Percentiles rank a stretch among this genome's conserved stretches.
Evolutionary conservation across 352 stramenopile species (phyloP).

Genomic region (Thraustotheca clavata): DNA sequence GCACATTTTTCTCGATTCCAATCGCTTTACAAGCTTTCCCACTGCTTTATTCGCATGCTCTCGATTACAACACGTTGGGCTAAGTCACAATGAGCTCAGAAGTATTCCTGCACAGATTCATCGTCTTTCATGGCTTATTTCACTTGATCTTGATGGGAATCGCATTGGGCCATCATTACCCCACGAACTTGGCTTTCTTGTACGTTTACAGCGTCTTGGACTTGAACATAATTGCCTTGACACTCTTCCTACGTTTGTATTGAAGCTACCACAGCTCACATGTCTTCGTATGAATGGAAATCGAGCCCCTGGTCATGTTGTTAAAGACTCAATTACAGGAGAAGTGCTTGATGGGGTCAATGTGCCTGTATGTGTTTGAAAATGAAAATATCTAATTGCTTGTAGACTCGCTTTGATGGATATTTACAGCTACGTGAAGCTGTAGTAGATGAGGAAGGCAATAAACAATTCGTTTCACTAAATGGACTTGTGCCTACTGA

Average conservation of each 20-base stretch:
- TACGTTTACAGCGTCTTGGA: conserved; percentile 44
- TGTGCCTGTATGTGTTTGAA: background rate
- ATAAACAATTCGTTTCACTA: background rate
- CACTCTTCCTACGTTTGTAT: conserved; percentile 23
- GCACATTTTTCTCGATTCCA: conserved; percentile 33
- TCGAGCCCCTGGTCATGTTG: conserved; percentile 9
- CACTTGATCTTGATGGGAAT: conserved; percentile 64
- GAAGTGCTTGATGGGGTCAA: conserved; percentile 12
- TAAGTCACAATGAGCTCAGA: conserved; percentile 50
- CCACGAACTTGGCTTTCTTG: conserved; percentile 31
- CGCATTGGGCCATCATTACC: conserved; percentile 33
- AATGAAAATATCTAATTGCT: background rate
- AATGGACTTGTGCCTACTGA: background rate
- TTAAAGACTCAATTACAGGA: conserved; percentile 15
- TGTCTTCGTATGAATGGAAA: conserved; percentile 52
- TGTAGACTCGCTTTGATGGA: conserved; percentile 14
- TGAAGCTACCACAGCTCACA: conserved; percentile 28
- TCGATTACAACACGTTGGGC: conserved; percentile 42
- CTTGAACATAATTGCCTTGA: conserved; percentile 48
- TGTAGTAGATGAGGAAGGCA: background rate
- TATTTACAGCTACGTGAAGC: conserved; percentile 17
- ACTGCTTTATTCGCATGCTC: conserved; percentile 39
- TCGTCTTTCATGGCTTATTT: conserved; percentile 45
- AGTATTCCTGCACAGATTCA: conserved; percentile 37
- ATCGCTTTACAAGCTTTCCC: conserved; percentile 40